Evolutionary conservation across 805 yeast species (phyloP), one percentile per base, ranked within the genome.

Genomic region (Monosporozyma siamensis): DNA sequence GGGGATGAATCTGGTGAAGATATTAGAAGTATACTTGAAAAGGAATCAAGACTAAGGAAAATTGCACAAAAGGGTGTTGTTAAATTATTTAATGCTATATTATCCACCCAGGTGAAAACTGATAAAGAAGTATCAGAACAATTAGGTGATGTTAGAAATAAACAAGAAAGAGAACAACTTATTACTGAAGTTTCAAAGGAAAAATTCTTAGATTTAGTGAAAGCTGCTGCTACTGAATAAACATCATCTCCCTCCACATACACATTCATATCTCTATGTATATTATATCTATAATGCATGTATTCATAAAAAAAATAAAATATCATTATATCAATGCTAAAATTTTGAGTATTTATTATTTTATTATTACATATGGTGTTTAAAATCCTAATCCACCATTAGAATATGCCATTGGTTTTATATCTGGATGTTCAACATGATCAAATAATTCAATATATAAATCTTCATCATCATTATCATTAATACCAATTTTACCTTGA

Each of bases 361-460:
- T n/a, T n/a, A n/a, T n/a, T n/a, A n/a, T n/a, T n/a, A n/a, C n/a
- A n/a, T n/a, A n/a, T n/a, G n/a, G n/a, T n/a, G n/a, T n/a, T n/a
- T 48, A 61, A 35, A 61, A 59, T 4, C 66, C 65, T 18, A 64
- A 58, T 2, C 75, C 75, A 47, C 72, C 68, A 39, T 67, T 70
- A 22, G 85, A 76, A 59, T 89, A 89, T 1, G 95, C 95, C 98
- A 90, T 90, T 35, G 98, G 97, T 53, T 81, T 85, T 43, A 92
- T 66, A 50, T 82, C 78, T 1, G 98, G 98, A 64, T 90, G 98
- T 21, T 82, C 79, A 14, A 83, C 95, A 2, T 95, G 96, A 23
- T 66, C 73, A 60, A 86, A 89, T 11, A 80, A 77, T 47, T 71
- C 71, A 44, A 72, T 77, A 1, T 72, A 64, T 53, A 85, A 65